These are phyloP conservation scores for Fusarium ambrosium DNA, from an alignment of 2,329 filamentous ascomycete species.

Conservation along the genomic window DNA sequence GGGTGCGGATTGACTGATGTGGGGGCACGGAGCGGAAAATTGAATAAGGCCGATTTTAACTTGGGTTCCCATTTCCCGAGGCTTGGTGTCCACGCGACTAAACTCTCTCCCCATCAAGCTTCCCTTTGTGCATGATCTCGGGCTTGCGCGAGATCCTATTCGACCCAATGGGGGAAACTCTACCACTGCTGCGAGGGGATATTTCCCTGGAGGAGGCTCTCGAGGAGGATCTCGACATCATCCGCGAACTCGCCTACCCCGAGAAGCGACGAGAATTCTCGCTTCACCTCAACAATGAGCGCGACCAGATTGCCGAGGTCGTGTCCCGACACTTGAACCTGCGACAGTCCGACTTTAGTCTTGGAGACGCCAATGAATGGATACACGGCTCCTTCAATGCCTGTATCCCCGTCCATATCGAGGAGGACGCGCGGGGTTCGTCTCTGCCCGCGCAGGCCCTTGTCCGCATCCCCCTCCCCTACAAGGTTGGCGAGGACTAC, in stretches of 20 bases:
- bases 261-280: constrained; percentile 23
- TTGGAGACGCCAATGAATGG: constrained; percentile 43
- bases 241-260: constrained; percentile 22
- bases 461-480: constrained; percentile 51
- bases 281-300: constrained; percentile 7
- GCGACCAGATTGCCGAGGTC: constrained; percentile 13
- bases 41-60: background rate
- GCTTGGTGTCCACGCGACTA: constrained; percentile 1
- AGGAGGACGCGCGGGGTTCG: background rate
- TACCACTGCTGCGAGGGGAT: constrained; percentile 20
- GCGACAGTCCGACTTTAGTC: constrained; percentile 14
- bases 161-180: constrained; percentile 13
- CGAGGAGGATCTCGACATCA: constrained; percentile 21
- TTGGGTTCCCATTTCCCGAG: constrained; percentile 2
- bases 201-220: constrained; percentile 20
- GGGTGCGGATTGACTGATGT: background rate
- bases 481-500: constrained; percentile 53
- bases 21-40: constrained; percentile 3
- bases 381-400: constrained; percentile 53
- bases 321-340: constrained; percentile 25
- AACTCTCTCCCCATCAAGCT: background rate
- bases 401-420: constrained; percentile 48
- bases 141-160: constrained; percentile 6
- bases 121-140: constrained; percentile 3
- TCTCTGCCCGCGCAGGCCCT: constrained; percentile 18